These are phyloP conservation scores for Geotrichum australiense DNA, from an alignment of 1,139 yeast species.

Conservation along the genomic window DNA sequence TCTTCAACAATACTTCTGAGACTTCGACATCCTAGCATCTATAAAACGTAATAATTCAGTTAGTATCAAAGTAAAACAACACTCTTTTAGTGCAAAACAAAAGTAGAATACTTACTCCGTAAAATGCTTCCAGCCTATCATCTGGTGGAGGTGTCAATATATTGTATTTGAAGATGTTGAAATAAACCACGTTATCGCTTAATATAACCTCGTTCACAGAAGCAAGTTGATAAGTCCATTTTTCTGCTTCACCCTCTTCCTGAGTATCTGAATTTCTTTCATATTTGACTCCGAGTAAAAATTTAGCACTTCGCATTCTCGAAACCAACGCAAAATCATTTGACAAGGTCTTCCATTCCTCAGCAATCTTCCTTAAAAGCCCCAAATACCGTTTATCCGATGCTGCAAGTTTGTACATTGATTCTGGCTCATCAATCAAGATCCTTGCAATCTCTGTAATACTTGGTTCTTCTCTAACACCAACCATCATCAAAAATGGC, in stretches of 20 bases:
- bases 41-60: background rate
- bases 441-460: slow-evolving; percentile 31
- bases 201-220: slow-evolving; percentile 32
- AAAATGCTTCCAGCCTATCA: slow-evolving; percentile 30
- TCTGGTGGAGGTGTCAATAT: slow-evolving; percentile 36
- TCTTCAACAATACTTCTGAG: slow-evolving; percentile 27
- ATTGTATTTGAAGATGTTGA: slow-evolving; percentile 32
- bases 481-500: slow-evolving; percentile 32
- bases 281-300: slow-evolving; percentile 30
- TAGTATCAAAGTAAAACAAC: too few species aligned
- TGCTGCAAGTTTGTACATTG: slow-evolving; percentile 29
- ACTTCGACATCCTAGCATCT: slow-evolving; percentile 28
- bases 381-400: slow-evolving; percentile 25
- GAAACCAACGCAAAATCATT: slow-evolving; percentile 26
- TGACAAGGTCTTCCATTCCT: slow-evolving; percentile 27
- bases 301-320: slow-evolving; percentile 28
- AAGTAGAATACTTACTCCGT: slow-evolving; percentile 20
- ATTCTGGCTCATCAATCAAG: slow-evolving; percentile 29
- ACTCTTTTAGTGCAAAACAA: background rate
- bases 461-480: slow-evolving; percentile 34
- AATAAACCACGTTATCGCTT: slow-evolving; percentile 37
- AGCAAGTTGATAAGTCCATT: slow-evolving; percentile 22
- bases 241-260: slow-evolving; percentile 12
- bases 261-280: slow-evolving; percentile 10
- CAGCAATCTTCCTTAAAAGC: slow-evolving; percentile 27